These are phyloP conservation scores for Naumovozyma castellii DNA, from an alignment of 805 yeast species.

Conservation along the genomic window DNA sequence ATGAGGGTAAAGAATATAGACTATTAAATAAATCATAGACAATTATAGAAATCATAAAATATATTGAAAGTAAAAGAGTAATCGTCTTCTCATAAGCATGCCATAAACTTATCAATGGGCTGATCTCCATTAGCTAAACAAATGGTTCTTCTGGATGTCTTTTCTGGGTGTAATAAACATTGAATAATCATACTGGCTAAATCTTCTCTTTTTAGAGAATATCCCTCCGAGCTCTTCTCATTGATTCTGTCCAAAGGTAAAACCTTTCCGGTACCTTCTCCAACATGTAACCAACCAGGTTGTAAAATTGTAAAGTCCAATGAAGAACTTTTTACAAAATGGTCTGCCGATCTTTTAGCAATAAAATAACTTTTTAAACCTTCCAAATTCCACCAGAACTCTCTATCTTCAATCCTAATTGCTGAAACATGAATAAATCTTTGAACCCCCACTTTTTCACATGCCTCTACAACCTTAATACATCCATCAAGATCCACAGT, in stretches of 20 bases:
- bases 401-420: conserved; percentile 41
- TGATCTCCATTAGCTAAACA: conserved; percentile 37
- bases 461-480: conserved; percentile 46
- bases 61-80: background rate
- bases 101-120: conserved; percentile 19
- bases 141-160: conserved; percentile 35
- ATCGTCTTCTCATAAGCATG: conserved; percentile 1
- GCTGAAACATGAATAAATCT: conserved; percentile 49
- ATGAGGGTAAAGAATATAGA: no score
- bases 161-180: conserved; percentile 28
- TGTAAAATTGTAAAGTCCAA: conserved; percentile 48
- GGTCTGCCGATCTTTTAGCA: conserved; percentile 54
- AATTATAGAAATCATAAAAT: no score
- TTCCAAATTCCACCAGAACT: conserved; percentile 31
- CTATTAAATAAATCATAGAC: no score
- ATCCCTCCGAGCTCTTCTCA: conserved; percentile 16
- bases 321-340: conserved; percentile 31
- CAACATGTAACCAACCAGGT: conserved; percentile 33
- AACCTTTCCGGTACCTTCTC: conserved; percentile 37
- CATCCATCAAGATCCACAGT: conserved; percentile 54
- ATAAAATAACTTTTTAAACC: conserved; percentile 41
- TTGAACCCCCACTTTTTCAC: conserved; percentile 34
- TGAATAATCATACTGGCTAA: conserved; percentile 42
- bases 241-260: conserved; percentile 8
- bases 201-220: conserved; percentile 39